Evolutionary conservation across 2,329 filamentous ascomycete species (phyloP), one percentile per base, ranked within the genome.

Genomic region (Trichoderma citrinoviride): DNA sequence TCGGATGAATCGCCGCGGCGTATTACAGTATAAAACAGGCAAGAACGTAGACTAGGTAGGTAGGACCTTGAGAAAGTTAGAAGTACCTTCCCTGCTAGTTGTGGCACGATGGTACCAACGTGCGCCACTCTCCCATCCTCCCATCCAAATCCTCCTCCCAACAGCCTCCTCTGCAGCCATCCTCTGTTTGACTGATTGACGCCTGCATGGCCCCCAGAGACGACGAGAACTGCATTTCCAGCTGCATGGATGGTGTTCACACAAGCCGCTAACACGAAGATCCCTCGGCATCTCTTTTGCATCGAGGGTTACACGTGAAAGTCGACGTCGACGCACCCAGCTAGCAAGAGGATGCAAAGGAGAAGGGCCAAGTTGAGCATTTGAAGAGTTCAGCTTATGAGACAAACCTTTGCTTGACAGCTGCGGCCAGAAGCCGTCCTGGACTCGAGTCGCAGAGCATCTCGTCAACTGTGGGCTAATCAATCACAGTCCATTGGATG

Each of bases 211-310:
- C 56, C 56, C 56, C 57, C 44, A 61, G n/a, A 40, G 19, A 56
- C 40, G 17, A 56, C 61, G 40, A 40, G 21, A 64, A 49, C n/a
- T 50, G 29, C 12, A 23, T 21, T 5, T 33, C 29, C 12, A 54
- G 52, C 7, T 46, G 43, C 62, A 64, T 64, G 62, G 54, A 64
- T 61, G 62, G 49, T 43, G 25, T 37, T 46, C 37, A 5, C 49
- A 37, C 62, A 44, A 47, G 23, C 64, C 54, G 46, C 64, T 66
- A 65, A 56, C 12, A 19, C 27, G 49, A 50, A 44, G 50, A 62
- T 66, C 65, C 68, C 67, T 70, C 68, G 68, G 68, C 66, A 66
- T 14, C 33, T 66, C 65, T 66, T 63, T 65, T 65, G 61, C 65
- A 60, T 60, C 23, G 41, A 37, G 19, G 12, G 49, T 56, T 41